phyloP scores from a whole-genome alignment of 2,329 filamentous ascomycete genomes.

The Bipolaris zeicola region DNA sequence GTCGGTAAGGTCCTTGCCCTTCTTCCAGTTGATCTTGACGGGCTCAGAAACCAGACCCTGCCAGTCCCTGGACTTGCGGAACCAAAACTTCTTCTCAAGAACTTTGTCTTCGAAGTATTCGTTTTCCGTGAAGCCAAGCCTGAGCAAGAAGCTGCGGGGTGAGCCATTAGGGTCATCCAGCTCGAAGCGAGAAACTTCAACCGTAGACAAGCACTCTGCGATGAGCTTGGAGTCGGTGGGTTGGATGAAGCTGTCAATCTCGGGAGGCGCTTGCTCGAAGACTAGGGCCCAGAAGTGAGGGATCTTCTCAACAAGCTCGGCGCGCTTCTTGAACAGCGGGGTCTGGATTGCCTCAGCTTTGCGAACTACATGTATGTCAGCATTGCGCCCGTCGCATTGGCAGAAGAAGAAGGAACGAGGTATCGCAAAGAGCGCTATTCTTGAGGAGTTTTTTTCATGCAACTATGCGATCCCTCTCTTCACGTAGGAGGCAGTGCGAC shows the following conservation, averaged over 20 bases:
- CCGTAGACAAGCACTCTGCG: conserved; percentile 66
- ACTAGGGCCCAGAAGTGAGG: conserved; percentile 95
- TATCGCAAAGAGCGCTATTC: not conserved
- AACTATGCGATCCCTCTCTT: not conserved
- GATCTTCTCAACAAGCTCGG: conserved; percentile 72
- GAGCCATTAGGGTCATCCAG: conserved; percentile 71
- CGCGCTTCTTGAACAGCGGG: conserved; percentile 78
- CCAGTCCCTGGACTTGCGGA: conserved; percentile 72
- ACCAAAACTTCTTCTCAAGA: conserved; percentile 92
- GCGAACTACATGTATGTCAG: conserved; percentile 62
- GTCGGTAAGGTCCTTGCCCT: conserved; percentile 78
- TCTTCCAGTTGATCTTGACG: conserved; percentile 78
- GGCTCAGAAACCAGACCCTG: conserved; percentile 84
- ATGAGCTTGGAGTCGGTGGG: conserved; percentile 78
- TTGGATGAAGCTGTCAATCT: conserved; percentile 87
- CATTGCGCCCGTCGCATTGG: not conserved
- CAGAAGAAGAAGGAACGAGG: not conserved
- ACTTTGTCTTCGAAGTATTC: conserved; percentile 78
- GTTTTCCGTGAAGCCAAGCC: conserved; percentile 80
- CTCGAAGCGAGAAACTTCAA: conserved; percentile 83
- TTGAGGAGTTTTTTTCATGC: too few species aligned
- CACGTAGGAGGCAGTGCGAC: conserved; percentile 2
- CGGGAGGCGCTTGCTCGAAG: conserved; percentile 81
- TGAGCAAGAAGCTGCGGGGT: conserved; percentile 74
- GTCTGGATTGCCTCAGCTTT: conserved; percentile 71